Conservation (phyloP, 306 rosid species). For the Corylus heterophylla region DNA sequence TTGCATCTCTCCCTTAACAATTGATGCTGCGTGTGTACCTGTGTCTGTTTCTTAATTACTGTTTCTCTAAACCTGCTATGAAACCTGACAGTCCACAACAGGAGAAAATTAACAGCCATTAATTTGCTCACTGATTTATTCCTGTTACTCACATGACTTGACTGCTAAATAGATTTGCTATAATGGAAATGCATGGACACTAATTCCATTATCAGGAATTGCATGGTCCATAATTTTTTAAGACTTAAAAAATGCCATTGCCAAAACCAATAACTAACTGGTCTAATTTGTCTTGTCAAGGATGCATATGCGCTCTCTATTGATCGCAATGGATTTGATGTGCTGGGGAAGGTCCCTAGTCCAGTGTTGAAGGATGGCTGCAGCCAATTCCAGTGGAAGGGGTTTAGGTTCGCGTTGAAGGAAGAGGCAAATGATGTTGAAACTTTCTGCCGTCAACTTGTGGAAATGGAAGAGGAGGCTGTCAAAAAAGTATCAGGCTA, state of each 20-base stretch:
- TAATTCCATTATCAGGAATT: not conserved
- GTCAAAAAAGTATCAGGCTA: conserved; percentile 59
- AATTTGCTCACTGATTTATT: not conserved
- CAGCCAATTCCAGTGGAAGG: conserved; percentile 66
- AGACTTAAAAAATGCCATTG: not conserved
- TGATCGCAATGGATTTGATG: conserved; percentile 80
- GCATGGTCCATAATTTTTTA: not conserved
- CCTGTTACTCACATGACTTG: not conserved
- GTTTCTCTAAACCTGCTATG: not conserved
- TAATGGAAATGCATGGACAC: not conserved
- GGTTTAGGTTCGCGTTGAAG: conserved; percentile 60
- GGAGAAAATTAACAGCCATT: no score
- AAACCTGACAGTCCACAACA: not conserved
- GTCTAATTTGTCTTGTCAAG: conserved; percentile 37
- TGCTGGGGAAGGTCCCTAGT: conserved; percentile 58
- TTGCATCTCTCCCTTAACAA: not conserved
- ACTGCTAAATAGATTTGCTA: not conserved
- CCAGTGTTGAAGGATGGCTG: conserved; percentile 48
- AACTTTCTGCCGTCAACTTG: conserved; percentile 68
- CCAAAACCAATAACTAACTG: conserved; percentile 18
- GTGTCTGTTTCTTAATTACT: not conserved
- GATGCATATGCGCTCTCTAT: conserved; percentile 68
- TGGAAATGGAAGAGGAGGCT: conserved; percentile 84
- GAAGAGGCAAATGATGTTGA: conserved; percentile 61
- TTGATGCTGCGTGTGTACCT: not conserved